A percentile compares a stretch with the other conserved stretches of the same genome.
Evolutionary conservation across 83 land plant genomes (phyloP).

Genomic region (Diphasiastrum complanatum): DNA sequence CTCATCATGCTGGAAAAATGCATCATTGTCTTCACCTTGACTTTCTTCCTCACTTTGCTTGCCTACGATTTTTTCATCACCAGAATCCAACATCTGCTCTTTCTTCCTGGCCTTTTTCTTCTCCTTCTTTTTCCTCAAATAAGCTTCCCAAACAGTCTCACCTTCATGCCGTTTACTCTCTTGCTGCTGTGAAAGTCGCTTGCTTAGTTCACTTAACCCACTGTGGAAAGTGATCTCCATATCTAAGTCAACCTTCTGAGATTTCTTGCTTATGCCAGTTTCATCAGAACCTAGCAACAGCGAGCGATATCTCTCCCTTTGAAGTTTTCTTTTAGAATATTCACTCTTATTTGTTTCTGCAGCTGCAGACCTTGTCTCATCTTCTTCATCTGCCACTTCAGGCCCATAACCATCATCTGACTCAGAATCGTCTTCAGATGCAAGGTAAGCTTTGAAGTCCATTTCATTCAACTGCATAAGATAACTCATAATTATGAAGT

Average conservation of each 20-base stretch:
- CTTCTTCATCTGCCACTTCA: slow-evolving; percentile 25
- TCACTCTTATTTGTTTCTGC: slow-evolving; percentile 23
- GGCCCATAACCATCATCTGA: slow-evolving; percentile 31
- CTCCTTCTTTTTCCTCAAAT: slow-evolving; percentile 71
- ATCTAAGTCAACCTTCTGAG: slow-evolving; percentile 47
- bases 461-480: slow-evolving; percentile 60
- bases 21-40: slow-evolving; percentile 3
- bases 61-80: slow-evolving; percentile 7
- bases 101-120: slow-evolving; percentile 57
- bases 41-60: not conserved
- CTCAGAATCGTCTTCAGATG: slow-evolving; percentile 52
- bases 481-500: too few relatives aligned
- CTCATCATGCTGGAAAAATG: slow-evolving; percentile 20
- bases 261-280: slow-evolving; percentile 24
- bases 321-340: slow-evolving; percentile 16
- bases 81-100: slow-evolving; percentile 23
- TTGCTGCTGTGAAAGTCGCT: slow-evolving; percentile 62
- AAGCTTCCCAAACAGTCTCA: slow-evolving; percentile 83
- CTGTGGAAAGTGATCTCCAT: slow-evolving; percentile 91
- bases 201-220: slow-evolving; percentile 72
- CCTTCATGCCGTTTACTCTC: slow-evolving; percentile 51
- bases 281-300: slow-evolving; percentile 32
- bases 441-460: slow-evolving; percentile 68
- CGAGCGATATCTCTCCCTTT: slow-evolving; percentile 38
- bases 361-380: slow-evolving; percentile 5